Conservation (phyloP, 495 filamentous ascomycete species). For the Penicillium taxi region DNA sequence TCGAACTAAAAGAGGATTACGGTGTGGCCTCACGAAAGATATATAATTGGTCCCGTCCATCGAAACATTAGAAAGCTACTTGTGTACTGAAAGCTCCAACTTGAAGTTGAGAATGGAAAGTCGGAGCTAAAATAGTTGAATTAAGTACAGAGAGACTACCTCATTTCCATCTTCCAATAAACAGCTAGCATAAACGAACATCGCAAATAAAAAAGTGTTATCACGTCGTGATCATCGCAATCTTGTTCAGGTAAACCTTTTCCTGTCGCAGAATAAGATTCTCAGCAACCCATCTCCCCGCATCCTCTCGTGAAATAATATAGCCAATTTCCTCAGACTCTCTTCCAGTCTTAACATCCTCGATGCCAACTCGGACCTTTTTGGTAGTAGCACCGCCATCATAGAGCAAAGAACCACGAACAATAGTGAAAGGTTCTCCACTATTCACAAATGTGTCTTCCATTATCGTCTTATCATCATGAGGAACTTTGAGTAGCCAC, state of each 20-base stretch:
- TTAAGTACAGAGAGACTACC: no score
- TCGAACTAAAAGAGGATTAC: no score
- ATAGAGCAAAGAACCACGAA: slow-evolving; percentile 38
- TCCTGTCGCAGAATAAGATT: slow-evolving; percentile 9
- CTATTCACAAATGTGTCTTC: slow-evolving; percentile 37
- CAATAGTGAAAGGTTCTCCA: slow-evolving; percentile 28
- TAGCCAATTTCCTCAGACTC: slow-evolving; percentile 38
- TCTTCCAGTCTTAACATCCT: slow-evolving; percentile 31
- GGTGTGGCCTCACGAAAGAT: no score
- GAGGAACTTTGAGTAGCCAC: slow-evolving; percentile 39
- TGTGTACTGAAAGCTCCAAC: no score
- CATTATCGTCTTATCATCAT: slow-evolving; percentile 54
- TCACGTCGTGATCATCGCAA: slow-evolving; percentile 13
- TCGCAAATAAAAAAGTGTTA: background rate
- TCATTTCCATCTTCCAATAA: background rate
- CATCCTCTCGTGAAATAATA: slow-evolving; percentile 22
- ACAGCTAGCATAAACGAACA: background rate
- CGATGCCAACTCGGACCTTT: slow-evolving; percentile 33
- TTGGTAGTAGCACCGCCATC: slow-evolving; percentile 25
- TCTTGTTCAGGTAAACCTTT: slow-evolving; percentile 12
- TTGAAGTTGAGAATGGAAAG: no score
- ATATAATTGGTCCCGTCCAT: no score
- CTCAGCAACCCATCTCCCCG: slow-evolving; percentile 12
- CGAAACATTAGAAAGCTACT: no score
- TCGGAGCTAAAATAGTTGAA: no score